Evolutionary conservation across 177 flowering plant species (phyloP).

Genomic region (Vitis hybrid): DNA sequence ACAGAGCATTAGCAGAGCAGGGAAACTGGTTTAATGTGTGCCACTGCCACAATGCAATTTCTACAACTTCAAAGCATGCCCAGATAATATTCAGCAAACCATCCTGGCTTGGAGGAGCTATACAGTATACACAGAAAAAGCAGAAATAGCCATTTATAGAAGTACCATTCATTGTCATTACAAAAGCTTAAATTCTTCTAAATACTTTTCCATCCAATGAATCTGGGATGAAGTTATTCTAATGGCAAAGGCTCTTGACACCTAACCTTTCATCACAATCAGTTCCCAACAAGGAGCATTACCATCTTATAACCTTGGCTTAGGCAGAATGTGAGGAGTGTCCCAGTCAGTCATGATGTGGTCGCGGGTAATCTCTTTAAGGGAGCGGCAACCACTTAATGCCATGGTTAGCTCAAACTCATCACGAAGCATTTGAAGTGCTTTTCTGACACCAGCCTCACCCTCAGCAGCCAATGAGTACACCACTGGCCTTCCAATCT

Average conservation of each 20-base stretch:
- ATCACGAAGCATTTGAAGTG: conserved; percentile 81
- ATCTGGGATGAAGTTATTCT: neutral
- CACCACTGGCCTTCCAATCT: conserved; percentile 92
- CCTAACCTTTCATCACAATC: too few species aligned
- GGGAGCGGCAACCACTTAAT: conserved; percentile 74
- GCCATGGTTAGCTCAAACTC: conserved; percentile 96
- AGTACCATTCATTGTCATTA: neutral
- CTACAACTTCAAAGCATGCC: too few species aligned
- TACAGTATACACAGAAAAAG: conserved; percentile 10
- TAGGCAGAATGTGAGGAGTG: conserved; percentile 37
- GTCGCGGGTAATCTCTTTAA: conserved; percentile 71
- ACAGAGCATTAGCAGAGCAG: too few species aligned
- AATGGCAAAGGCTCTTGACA: too few species aligned
- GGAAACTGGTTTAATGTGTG: too few species aligned
- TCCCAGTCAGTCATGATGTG: conserved; percentile 72
- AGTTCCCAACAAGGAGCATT: neutral
- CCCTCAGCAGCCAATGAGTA: conserved; percentile 88
- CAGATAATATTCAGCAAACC: neutral
- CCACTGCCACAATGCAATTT: too few species aligned
- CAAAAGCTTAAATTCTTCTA: conserved; percentile 6
- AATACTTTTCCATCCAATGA: conserved; percentile 5
- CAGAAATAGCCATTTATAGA: conserved; percentile 6
- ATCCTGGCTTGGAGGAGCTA: neutral
- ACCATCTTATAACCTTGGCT: conserved; percentile 55
- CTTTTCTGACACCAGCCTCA: conserved; percentile 85